Evolutionary conservation across 2,329 filamentous ascomycete species (phyloP).

Genomic region (Apiospora koreana): DNA sequence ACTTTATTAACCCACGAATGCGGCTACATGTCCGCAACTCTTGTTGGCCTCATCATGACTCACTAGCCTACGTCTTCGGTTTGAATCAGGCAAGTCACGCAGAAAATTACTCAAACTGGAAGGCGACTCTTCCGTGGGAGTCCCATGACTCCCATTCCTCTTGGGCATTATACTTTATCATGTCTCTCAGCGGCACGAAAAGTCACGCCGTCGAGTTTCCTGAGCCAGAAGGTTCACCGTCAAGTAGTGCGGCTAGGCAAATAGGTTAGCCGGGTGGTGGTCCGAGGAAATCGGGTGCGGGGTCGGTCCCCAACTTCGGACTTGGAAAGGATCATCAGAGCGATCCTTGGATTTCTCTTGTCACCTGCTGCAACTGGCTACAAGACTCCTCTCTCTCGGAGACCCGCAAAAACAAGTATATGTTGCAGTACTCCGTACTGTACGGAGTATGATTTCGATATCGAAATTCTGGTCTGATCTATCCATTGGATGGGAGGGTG

Average conservation of each 20-base stretch:
- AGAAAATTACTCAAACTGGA: background rate
- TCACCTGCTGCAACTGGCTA: background rate
- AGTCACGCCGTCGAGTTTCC: background rate
- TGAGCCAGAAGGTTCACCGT: background rate
- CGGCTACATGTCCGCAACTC: background rate
- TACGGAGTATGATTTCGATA: background rate
- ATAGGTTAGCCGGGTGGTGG: background rate
- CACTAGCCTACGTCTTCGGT: background rate
- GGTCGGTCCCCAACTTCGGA: background rate
- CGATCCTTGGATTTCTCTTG: background rate
- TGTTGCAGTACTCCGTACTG: too few relatives aligned
- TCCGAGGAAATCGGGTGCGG: background rate
- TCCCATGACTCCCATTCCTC: background rate
- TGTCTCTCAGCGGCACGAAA: background rate
- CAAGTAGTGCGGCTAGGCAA: background rate
- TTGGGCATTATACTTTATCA: background rate
- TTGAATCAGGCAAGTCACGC: background rate
- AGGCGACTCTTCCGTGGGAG: background rate
- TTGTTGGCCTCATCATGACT: background rate
- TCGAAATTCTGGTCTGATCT: background rate
- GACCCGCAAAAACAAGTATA: background rate
- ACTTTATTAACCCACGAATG: background rate
- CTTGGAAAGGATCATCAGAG: constrained; percentile 1
- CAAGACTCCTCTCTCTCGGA: background rate
- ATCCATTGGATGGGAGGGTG: too few relatives aligned